Evolutionary conservation across 176 grass and related monocot genomes (phyloP).

Genomic region (Bolboschoenus planiculmis): DNA sequence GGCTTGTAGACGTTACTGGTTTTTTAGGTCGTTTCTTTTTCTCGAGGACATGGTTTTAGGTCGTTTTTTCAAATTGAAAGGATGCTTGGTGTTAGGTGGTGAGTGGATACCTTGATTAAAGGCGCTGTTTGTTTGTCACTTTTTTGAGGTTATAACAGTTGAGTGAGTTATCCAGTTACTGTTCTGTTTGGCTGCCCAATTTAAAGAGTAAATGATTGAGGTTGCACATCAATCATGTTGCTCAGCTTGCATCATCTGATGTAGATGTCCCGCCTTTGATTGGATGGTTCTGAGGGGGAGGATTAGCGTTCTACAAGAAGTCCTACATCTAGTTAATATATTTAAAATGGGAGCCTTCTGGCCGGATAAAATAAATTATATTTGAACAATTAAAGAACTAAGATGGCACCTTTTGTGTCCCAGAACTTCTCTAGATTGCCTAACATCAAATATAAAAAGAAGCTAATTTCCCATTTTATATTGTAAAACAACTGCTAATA

Average conservation of each 20-base stretch:
- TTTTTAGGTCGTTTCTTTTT: background rate
- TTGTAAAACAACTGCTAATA: background rate
- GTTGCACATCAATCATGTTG: background rate
- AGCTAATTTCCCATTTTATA: too few species aligned
- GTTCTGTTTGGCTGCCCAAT: background rate
- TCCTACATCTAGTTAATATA: background rate
- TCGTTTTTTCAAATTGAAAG: background rate
- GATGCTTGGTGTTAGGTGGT: background rate
- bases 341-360: background rate
- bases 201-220: background rate
- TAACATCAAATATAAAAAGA: too few species aligned
- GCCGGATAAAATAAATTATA: too few species aligned
- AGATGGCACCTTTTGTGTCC: too few species aligned
- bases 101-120: background rate
- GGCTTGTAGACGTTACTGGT: background rate
- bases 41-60: background rate
- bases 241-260: conserved; percentile 4
- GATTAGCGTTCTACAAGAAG: background rate
- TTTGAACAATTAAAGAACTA: too few species aligned
- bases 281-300: background rate
- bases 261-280: background rate
- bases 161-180: background rate
- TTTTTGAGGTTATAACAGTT: background rate
- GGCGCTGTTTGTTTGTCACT: background rate
- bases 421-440: too few species aligned